Conservation (phyloP, 2,329 filamentous ascomycete genomes). For the Cercospora brassicicola region DNA sequence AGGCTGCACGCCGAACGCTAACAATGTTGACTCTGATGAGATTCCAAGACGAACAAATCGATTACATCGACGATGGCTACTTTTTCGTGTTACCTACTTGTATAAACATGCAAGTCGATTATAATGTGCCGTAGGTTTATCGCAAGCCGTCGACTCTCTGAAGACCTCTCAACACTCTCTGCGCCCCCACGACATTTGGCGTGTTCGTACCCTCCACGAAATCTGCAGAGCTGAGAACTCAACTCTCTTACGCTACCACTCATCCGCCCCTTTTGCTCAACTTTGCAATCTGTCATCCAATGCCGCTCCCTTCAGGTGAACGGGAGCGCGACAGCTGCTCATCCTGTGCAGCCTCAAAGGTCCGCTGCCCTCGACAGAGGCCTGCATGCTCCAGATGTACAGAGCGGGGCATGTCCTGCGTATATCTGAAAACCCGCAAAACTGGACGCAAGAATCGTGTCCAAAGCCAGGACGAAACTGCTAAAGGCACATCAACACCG, state of each 20-base stretch:
- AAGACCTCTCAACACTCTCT: not conserved
- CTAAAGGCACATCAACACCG: not conserved
- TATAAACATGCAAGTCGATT: not conserved
- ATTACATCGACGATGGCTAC: not conserved
- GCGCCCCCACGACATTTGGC: not conserved
- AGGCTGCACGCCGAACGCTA: not conserved
- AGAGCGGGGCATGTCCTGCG: not conserved
- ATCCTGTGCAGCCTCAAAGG: not conserved
- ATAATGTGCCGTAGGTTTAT: not conserved
- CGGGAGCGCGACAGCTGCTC: not conserved
- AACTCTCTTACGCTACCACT: not conserved
- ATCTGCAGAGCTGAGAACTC: not conserved
- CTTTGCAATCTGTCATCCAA: not conserved
- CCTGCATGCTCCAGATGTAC: not conserved
- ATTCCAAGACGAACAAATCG: not conserved
- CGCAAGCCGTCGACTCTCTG: not conserved
- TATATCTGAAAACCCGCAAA: not conserved
- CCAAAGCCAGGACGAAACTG: not conserved
- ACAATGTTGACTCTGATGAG: not conserved
- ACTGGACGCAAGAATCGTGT: not conserved
- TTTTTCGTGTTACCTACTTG: not conserved
- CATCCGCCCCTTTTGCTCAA: not conserved
- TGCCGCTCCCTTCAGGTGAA: not conserved
- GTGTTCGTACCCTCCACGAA: not conserved
- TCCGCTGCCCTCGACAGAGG: not conserved